These are phyloP conservation scores for Spergularia marina DNA, from an alignment of 148 eudicot species.

Conservation along the genomic window DNA sequence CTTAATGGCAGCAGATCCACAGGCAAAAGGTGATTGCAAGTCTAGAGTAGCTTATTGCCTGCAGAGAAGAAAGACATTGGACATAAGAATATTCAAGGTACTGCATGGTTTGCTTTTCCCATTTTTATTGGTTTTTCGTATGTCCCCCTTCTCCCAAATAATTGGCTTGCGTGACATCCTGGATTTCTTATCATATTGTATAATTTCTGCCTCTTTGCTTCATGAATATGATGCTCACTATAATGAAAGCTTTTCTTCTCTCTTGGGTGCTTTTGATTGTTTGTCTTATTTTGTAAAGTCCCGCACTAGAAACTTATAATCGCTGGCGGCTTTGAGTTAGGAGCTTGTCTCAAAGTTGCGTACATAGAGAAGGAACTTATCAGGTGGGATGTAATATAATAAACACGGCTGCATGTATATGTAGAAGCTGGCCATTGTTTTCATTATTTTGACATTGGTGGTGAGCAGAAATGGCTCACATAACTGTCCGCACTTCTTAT, in stretches of 20 bases:
- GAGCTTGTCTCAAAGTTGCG: constrained; percentile 9
- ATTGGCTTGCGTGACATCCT: not conserved
- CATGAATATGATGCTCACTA: constrained; percentile 11
- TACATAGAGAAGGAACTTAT: constrained; percentile 15
- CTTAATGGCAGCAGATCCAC: not conserved
- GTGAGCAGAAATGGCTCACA: no score
- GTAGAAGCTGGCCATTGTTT: constrained; percentile 1
- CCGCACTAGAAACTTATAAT: not conserved
- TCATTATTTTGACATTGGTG: not conserved
- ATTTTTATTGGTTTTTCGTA: not conserved
- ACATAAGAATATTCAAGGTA: not conserved
- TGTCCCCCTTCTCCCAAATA: not conserved
- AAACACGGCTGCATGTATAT: constrained; percentile 10
- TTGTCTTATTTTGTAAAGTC: constrained; percentile 25
- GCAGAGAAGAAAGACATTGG: constrained; percentile 3
- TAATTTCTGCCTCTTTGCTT: constrained; percentile 5
- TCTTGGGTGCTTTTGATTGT: constrained; percentile 12
- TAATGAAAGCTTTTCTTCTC: not conserved
- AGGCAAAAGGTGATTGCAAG: constrained; percentile 1
- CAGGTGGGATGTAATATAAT: not conserved
- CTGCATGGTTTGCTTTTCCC: not conserved
- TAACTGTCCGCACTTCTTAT: no score
- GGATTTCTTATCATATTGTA: constrained; percentile 4
- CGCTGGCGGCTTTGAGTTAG: constrained; percentile 6
- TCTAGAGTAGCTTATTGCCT: not conserved